Percentiles rank a stretch among this genome's conserved stretches.
These are phyloP conservation scores for Sclerotinia spermophila DNA, from an alignment of 2,329 filamentous ascomycete species.

Conservation along the genomic window DNA sequence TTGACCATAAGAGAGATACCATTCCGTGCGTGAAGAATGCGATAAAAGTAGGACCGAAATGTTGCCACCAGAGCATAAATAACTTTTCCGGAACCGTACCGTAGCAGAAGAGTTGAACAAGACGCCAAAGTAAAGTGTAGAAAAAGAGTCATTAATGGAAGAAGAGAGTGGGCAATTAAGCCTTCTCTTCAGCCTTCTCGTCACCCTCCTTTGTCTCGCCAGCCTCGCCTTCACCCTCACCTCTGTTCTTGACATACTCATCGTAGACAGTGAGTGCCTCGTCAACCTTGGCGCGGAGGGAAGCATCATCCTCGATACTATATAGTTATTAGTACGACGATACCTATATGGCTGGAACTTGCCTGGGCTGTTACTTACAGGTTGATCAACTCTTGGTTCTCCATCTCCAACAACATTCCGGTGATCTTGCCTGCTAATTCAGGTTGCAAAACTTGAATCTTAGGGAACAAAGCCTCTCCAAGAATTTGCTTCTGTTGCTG, in stretches of 20 bases:
- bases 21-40: constrained; percentile 21
- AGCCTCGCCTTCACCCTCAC: constrained; percentile 37
- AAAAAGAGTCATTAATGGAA: constrained; percentile 24
- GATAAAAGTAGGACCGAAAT: constrained; percentile 27
- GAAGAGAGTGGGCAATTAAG: constrained; percentile 42
- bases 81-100: constrained; percentile 36
- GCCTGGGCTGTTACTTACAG: constrained; percentile 66
- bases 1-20: constrained; percentile 21
- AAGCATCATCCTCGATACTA: constrained; percentile 84
- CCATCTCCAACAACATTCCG: constrained; percentile 99
- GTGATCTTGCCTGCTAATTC: constrained; percentile 99
- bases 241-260: constrained; percentile 81
- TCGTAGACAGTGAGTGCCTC: constrained; percentile 97
- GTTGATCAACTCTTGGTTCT: constrained; percentile 88
- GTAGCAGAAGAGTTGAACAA: constrained; percentile 34
- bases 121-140: constrained; percentile 31
- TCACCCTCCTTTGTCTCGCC: constrained; percentile 45
- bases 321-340: constrained; percentile 33
- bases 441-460: constrained; percentile 92
- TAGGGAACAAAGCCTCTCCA: constrained; percentile 96
- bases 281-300: constrained; percentile 92
- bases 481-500: constrained; percentile 97
- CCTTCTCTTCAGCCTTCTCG: constrained; percentile 51
- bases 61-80: constrained; percentile 30
- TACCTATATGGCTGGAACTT: neutral